A percentile compares a stretch with the other conserved stretches of the same genome.
phyloP scores from a whole-genome alignment of 805 yeast genomes.

The Candida tibetensis region DNA sequence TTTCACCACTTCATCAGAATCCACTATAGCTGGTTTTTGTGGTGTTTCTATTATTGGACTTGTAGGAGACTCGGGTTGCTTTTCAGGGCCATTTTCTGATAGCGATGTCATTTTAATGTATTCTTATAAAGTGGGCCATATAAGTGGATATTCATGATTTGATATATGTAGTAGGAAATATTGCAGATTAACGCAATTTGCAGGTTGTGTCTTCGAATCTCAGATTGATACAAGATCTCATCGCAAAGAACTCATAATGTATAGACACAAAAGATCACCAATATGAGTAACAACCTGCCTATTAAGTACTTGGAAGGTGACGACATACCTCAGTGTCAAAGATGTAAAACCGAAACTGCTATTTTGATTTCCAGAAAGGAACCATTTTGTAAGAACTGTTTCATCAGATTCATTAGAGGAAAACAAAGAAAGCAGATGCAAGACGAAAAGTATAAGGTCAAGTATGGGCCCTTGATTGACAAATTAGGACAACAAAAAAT shows the following conservation, averaged over 20 bases:
- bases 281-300: conserved; percentile 9
- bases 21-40: too few relatives aligned
- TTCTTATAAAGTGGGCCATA: too few relatives aligned
- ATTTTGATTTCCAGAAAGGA: conserved; percentile 58
- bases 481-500: conserved; percentile 40
- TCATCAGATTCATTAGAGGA: conserved; percentile 65
- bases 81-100: too few relatives aligned
- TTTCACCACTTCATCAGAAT: conserved; percentile 25
- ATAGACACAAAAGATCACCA: too few relatives aligned
- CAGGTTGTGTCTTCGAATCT: too few relatives aligned
- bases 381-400: conserved; percentile 64
- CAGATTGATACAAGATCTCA: too few relatives aligned
- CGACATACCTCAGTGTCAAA: conserved; percentile 32
- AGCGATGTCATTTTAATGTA: too few relatives aligned
- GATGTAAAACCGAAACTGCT: conserved; percentile 48
- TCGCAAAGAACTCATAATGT: too few relatives aligned
- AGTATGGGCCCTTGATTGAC: conserved; percentile 47
- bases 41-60: not conserved
- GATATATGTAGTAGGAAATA: too few relatives aligned
- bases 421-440: conserved; percentile 80
- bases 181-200: too few relatives aligned
- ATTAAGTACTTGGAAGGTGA: conserved; percentile 18
- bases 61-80: too few relatives aligned
- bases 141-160: too few relatives aligned
- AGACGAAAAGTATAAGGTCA: conserved; percentile 69